phyloP scores from a whole-genome alignment of 306 rosid species.

The Canavalia ensiformis region DNA sequence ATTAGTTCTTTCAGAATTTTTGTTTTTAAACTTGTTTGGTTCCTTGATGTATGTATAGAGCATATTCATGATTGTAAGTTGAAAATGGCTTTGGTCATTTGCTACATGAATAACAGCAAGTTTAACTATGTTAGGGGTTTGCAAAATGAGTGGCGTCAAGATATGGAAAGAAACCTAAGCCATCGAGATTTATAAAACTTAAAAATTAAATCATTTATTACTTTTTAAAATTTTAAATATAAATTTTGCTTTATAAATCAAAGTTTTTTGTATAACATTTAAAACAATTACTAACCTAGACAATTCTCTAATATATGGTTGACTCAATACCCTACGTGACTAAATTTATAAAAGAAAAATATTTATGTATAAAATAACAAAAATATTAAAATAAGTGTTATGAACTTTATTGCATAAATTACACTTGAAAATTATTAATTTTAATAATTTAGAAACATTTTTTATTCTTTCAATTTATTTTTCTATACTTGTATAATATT shows the following conservation, averaged over 20 bases:
- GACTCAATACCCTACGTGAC: not conserved
- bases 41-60: not conserved
- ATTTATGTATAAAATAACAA: not conserved
- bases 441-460: not conserved
- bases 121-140: not conserved
- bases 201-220: no score
- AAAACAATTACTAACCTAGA: not conserved
- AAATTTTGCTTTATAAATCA: no score
- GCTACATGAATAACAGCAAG: constrained; percentile 10
- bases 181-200: no score
- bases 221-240: no score
- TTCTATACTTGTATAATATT: not conserved
- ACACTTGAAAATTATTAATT: not conserved
- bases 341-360: not conserved
- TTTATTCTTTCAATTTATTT: not conserved
- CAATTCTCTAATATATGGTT: not conserved
- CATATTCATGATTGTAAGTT: not conserved
- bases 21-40: not conserved
- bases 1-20: not conserved
- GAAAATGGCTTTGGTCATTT: constrained; percentile 35
- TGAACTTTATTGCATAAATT: not conserved
- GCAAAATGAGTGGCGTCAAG: no score
- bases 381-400: not conserved
- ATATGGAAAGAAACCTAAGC: no score
- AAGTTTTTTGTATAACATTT: not conserved